These are phyloP conservation scores for Onygena corvina DNA, from an alignment of 2,329 filamentous ascomycete species.

Conservation along the genomic window DNA sequence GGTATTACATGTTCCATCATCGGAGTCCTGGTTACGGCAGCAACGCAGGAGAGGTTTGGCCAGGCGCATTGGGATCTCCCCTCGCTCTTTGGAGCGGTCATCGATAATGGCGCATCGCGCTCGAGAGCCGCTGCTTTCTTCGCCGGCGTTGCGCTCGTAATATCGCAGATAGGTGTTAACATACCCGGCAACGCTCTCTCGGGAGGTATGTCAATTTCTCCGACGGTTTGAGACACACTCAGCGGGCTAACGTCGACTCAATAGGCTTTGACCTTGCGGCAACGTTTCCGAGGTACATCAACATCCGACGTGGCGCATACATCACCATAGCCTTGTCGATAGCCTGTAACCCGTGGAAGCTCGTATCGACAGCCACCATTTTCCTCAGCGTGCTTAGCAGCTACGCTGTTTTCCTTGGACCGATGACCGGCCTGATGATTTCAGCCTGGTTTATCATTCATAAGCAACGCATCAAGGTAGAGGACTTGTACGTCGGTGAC, in stretches of 20 bases:
- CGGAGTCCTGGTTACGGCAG: slow-evolving; percentile 29
- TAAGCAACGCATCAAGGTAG: slow-evolving; percentile 31
- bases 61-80: slow-evolving; percentile 36
- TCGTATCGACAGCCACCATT: slow-evolving; percentile 36
- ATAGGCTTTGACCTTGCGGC: slow-evolving; percentile 46
- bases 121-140: slow-evolving; percentile 39
- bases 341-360: slow-evolving; percentile 38
- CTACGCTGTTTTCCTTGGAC: slow-evolving; percentile 38
- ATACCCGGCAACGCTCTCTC: slow-evolving; percentile 35
- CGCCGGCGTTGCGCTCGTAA: slow-evolving; percentile 34
- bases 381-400: slow-evolving; percentile 38
- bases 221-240: background rate
- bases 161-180: slow-evolving; percentile 38
- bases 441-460: slow-evolving; percentile 28
- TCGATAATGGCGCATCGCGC: slow-evolving; percentile 24
- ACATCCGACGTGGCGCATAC: slow-evolving; percentile 45
- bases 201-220: slow-evolving; percentile 17
- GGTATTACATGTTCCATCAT: slow-evolving; percentile 10
- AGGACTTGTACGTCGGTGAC: slow-evolving; percentile 32
- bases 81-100: slow-evolving; percentile 30
- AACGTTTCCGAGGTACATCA: slow-evolving; percentile 43
- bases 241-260: background rate
- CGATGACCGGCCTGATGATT: slow-evolving; percentile 29
- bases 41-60: slow-evolving; percentile 25
- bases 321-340: slow-evolving; percentile 21